phyloP scores from a whole-genome alignment of 352 stramenopile species.

The Globisporangium paddicum region DNA sequence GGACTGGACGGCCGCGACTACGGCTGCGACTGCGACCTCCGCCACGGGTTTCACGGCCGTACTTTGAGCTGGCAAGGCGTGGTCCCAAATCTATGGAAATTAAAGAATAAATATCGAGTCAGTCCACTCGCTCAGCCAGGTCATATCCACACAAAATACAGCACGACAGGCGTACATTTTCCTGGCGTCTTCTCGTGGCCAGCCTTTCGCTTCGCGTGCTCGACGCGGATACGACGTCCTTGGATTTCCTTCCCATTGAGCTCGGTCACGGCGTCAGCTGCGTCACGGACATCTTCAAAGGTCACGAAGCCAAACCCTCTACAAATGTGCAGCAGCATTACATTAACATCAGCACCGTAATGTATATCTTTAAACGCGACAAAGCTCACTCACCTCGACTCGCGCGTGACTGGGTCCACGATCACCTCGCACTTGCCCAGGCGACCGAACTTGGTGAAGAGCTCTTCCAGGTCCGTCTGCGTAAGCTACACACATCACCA shows the following conservation, averaged over 20 bases:
- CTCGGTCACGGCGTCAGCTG: constrained; percentile 72
- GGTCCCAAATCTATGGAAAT: constrained; percentile 54
- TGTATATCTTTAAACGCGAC: too few species aligned
- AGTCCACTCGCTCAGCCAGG: background rate
- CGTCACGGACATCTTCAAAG: constrained; percentile 72
- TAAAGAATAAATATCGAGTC: background rate
- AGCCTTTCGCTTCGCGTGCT: constrained; percentile 76
- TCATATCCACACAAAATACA: background rate
- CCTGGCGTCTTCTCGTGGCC: constrained; percentile 82
- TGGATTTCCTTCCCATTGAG: constrained; percentile 80
- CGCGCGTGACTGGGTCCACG: constrained; percentile 64
- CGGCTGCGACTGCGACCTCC: constrained; percentile 22
- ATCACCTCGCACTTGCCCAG: constrained; percentile 81
- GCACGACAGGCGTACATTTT: constrained; percentile 50
- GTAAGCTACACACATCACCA: constrained; percentile 18
- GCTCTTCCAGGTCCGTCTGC: constrained; percentile 56
- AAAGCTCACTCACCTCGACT: constrained; percentile 48
- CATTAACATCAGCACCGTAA: background rate
- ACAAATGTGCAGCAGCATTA: background rate
- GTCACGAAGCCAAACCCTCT: constrained; percentile 78
- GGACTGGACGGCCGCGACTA: constrained; percentile 33
- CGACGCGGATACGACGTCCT: constrained; percentile 65
- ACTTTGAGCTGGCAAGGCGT: constrained; percentile 68
- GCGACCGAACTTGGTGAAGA: constrained; percentile 72
- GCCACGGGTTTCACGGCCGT: constrained; percentile 30